Evolutionary conservation across 2,329 filamentous ascomycete genomes (phyloP), one percentile per base, ranked within the genome.

Genomic region (Fusarium oxysporum): DNA sequence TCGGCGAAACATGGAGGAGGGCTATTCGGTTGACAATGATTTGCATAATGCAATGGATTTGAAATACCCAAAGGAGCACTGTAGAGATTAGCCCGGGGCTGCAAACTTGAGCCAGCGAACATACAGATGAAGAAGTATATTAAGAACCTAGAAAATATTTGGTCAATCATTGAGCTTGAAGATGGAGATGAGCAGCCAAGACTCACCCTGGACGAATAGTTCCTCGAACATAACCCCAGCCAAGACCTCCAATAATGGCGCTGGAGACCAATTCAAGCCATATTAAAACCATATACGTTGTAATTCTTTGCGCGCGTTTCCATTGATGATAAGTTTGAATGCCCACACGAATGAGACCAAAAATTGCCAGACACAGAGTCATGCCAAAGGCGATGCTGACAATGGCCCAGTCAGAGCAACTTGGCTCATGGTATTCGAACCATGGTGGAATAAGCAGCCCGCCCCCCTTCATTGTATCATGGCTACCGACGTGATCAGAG

Each of bases 1-100:
- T 77, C 8, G 78, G 80, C 51, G 84, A 79, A 21, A 82, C 79
- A 28, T 85, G 81, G 45, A 87, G 81, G 35, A 87, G 81, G 4
- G 83, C 80, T 30, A 87, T 83, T 40, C 86, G 83, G 68, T 87
- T 88, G 73, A 87, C 83, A 74, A 87, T 87, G 62, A 87, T 87
- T 75, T 87, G 85, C 78, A 86, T 83, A 4, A 87, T 78, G 30
- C 85, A 81, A 55, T 80, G 78, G 6, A 79, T 73, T 70, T 87
- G 85, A 25, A 86, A 80, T 33, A 72, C 70, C 78, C 78, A 79
- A 17, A 78, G 70, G 37, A 76, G 50, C 30, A 79, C 76, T 84
- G 65, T 55, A 62, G 57, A 30, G 23, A 78, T 53, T 66, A 77
- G 65, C 30, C 37, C 10, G 17, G n/a, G 19, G 51, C 21, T 23